Percentiles rank a stretch among this genome's conserved stretches.
phyloP scores from a whole-genome alignment of 2,329 filamentous ascomycete species.

The Alternaria postmessia region DNA sequence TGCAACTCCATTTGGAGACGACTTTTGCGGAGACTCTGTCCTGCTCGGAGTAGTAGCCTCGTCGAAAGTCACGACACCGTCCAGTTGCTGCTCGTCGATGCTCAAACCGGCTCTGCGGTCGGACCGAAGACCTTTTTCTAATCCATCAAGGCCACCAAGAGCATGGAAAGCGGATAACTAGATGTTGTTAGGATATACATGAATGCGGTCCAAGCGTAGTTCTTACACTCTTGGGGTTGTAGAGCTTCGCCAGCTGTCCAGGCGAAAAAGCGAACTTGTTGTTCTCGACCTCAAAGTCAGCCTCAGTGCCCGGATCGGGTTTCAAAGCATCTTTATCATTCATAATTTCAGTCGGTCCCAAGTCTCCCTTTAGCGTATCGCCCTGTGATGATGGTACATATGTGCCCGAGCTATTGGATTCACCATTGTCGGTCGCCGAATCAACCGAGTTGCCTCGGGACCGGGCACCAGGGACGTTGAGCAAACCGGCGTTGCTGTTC shows the following conservation, averaged over 20 bases:
- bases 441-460: slow-evolving; percentile 73
- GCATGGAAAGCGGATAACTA: slow-evolving; percentile 69
- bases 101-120: slow-evolving; percentile 72
- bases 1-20: slow-evolving; percentile 19
- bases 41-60: slow-evolving; percentile 59
- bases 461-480: slow-evolving; percentile 69
- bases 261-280: slow-evolving; percentile 87
- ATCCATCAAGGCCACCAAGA: slow-evolving; percentile 73
- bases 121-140: slow-evolving; percentile 77
- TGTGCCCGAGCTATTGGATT: slow-evolving; percentile 65
- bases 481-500: slow-evolving; percentile 65
- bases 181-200: neutral
- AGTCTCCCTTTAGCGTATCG: slow-evolving; percentile 51
- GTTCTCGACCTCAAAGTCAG: slow-evolving; percentile 73
- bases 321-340: slow-evolving; percentile 73
- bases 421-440: slow-evolving; percentile 64
- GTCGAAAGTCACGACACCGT: slow-evolving; percentile 73
- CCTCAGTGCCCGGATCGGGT: slow-evolving; percentile 74
- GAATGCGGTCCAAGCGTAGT: neutral
- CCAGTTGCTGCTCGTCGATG: slow-evolving; percentile 70
- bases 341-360: slow-evolving; percentile 63
- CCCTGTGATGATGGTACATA: slow-evolving; percentile 60
- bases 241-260: slow-evolving; percentile 80
- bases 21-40: slow-evolving; percentile 28
- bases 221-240: slow-evolving; percentile 79